Conservation (phyloP, 352 stramenopile genomes). For the Elongisporangium anandrum region DNA sequence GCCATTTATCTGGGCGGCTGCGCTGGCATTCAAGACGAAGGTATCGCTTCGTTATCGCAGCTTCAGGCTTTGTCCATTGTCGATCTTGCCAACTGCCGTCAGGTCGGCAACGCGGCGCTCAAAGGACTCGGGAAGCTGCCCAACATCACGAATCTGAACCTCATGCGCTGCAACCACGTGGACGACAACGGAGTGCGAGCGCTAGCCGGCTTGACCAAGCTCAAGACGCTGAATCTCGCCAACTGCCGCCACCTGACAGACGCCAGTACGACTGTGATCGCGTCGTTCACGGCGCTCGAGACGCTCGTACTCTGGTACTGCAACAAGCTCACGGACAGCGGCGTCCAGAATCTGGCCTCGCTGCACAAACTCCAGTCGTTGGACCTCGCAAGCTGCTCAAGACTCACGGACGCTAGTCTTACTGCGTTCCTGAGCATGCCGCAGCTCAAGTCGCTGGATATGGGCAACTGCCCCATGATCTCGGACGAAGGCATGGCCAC, state of each 20-base stretch:
- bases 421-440: constrained; percentile 45
- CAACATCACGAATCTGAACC: constrained; percentile 66
- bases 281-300: constrained; percentile 41
- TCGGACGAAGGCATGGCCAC: constrained; percentile 53
- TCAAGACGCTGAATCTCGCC: constrained; percentile 73
- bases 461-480: constrained; percentile 79
- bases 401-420: constrained; percentile 53
- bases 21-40: constrained; percentile 48
- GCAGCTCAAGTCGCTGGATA: constrained; percentile 57
- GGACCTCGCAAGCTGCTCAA: constrained; percentile 71
- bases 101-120: constrained; percentile 62
- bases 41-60: constrained; percentile 36
- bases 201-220: constrained; percentile 32
- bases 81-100: constrained; percentile 70
- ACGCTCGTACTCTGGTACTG: constrained; percentile 81
- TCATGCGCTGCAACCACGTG: constrained; percentile 79
- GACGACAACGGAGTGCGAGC: constrained; percentile 48
- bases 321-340: constrained; percentile 75
- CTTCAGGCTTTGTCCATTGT: constrained; percentile 51
- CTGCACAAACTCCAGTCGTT: constrained; percentile 58
- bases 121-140: constrained; percentile 44
- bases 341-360: constrained; percentile 28
- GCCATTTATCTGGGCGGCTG: constrained; percentile 65
- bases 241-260: constrained; percentile 82
- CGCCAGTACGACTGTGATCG: constrained; percentile 29